Conservation (phyloP, 1,139 yeast genomes). For the Yamadazyma jaroonii region DNA sequence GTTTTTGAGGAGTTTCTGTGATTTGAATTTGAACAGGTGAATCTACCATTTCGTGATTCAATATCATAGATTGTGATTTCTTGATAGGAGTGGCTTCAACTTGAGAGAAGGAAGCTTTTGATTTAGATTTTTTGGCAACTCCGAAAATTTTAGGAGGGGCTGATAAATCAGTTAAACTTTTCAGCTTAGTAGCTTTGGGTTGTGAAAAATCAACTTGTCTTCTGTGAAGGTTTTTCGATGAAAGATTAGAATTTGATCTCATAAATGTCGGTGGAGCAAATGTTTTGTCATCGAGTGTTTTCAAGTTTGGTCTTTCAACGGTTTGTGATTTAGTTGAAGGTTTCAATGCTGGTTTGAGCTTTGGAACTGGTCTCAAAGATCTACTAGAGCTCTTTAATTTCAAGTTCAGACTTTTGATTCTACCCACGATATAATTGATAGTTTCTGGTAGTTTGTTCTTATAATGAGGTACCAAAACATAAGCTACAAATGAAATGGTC, state of each 20-base stretch:
- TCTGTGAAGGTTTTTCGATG: conserved; percentile 40
- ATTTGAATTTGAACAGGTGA: conserved; percentile 2
- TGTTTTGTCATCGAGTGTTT: conserved; percentile 17
- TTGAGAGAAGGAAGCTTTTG: conserved; percentile 10
- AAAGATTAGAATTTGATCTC: conserved; percentile 43
- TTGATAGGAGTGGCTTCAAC: conserved; percentile 17
- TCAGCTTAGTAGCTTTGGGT: conserved; percentile 9
- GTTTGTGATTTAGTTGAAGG: conserved; percentile 1
- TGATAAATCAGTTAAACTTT: conserved; percentile 6
- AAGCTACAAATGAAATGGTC: conserved; percentile 49
- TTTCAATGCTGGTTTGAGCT: background rate
- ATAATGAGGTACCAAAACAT: conserved; percentile 54
- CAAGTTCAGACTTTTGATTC: conserved; percentile 48
- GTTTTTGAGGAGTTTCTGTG: conserved; percentile 1
- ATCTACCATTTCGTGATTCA: background rate
- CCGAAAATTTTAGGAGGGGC: conserved; percentile 21
- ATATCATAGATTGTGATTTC: conserved; percentile 5
- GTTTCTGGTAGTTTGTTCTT: conserved; percentile 47
- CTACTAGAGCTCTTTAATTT: conserved; percentile 16
- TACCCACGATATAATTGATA: conserved; percentile 46
- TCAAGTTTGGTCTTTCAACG: conserved; percentile 7
- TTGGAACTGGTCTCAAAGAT: conserved; percentile 4
- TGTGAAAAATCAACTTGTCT: conserved; percentile 44
- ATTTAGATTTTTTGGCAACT: conserved; percentile 21
- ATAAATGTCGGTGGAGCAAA: conserved; percentile 34